Evolutionary conservation across 2,329 filamentous ascomycete species (phyloP), one percentile per base, ranked within the genome.

Genomic region (Ceratocystis variospora): DNA sequence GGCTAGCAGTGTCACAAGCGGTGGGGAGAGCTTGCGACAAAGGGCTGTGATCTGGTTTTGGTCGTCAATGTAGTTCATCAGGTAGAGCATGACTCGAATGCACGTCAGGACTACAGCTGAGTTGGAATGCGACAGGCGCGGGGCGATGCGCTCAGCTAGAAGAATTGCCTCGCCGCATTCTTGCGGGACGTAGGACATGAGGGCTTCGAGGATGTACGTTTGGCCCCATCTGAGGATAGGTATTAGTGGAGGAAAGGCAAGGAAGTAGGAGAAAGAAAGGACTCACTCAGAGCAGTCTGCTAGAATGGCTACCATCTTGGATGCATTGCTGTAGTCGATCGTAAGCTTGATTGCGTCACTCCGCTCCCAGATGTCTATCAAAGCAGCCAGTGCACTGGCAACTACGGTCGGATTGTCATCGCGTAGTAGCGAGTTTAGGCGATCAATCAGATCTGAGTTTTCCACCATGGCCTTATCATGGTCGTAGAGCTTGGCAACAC

Each of bases 391-490:
- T 5, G 95, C 92, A 74, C 92, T 96, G 10, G 94, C 93, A 25
- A 99, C 93, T 2, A 99, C 94, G 0, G 94, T 99, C 0, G 94
- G 93, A 73, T 99, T 99, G 74, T 97, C 93, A 71, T 99, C 94
- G 72, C 91, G 85, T 66, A 99, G 78, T 79, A 99, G 87, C 55
- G 83, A 80, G 76, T 99, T 99, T 59, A 99, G 80, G 69, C 87
- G 83, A 73, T 96, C 92, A 71, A 99, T 97, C 63, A 99, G 80
- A 74, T 96, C 91, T 19, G 92, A 96, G 61, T 79, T 81, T 77
- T 99, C 94, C 3, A 99, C 91, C 77, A 96, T 84, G 71, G 88
- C 83, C 74, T 87, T 86, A 76, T 99, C 93, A 73, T 99, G 94
- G 73, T 99, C 94, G 77, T 99, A 99, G 53, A 99, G 82, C 77